These are phyloP conservation scores for Calophaca sinica DNA, from an alignment of 306 rosid genomes.

Conservation along the genomic window DNA sequence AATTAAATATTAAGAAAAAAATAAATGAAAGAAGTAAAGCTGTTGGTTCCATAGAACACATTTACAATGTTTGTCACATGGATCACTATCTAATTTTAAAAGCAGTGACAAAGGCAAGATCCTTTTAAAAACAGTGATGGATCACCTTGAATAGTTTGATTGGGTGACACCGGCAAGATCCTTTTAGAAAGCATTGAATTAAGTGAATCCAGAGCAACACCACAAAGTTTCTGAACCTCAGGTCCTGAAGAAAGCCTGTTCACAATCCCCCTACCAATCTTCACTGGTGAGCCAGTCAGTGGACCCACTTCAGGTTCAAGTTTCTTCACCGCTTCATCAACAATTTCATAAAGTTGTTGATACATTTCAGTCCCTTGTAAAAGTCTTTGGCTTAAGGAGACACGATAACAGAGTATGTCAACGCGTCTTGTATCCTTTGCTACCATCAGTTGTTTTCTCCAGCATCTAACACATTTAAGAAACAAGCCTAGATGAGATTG, in stretches of 20 bases:
- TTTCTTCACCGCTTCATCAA: slow-evolving; percentile 77
- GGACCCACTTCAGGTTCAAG: slow-evolving; percentile 95
- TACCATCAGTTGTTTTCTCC: slow-evolving; percentile 78
- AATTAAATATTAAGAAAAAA: slow-evolving; percentile 7
- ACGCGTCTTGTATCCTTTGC: slow-evolving; percentile 94
- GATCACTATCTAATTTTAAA: neutral
- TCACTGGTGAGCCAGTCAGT: slow-evolving; percentile 72
- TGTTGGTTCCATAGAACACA: neutral
- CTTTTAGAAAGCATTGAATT: slow-evolving; percentile 61
- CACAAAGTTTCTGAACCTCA: slow-evolving; percentile 89
- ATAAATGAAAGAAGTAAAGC: neutral
- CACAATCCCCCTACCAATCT: slow-evolving; percentile 95
- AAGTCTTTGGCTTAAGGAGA: slow-evolving; percentile 87
- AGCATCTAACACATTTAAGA: slow-evolving; percentile 64
- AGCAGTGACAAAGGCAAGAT: neutral
- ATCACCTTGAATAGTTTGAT: slow-evolving; percentile 63
- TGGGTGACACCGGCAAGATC: slow-evolving; percentile 43
- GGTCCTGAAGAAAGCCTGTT: slow-evolving; percentile 99
- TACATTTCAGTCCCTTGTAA: slow-evolving; percentile 73
- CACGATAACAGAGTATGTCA: slow-evolving; percentile 88
- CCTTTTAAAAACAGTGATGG: slow-evolving; percentile 19
- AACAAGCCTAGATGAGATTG: slow-evolving; percentile 46
- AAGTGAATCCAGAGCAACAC: slow-evolving; percentile 75
- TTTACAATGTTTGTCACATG: slow-evolving; percentile 30
- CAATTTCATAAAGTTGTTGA: slow-evolving; percentile 63